These are phyloP conservation scores for Rhodotorula kratochvilovae DNA, from an alignment of 768 basidiomycete genomes.

Conservation along the genomic window DNA sequence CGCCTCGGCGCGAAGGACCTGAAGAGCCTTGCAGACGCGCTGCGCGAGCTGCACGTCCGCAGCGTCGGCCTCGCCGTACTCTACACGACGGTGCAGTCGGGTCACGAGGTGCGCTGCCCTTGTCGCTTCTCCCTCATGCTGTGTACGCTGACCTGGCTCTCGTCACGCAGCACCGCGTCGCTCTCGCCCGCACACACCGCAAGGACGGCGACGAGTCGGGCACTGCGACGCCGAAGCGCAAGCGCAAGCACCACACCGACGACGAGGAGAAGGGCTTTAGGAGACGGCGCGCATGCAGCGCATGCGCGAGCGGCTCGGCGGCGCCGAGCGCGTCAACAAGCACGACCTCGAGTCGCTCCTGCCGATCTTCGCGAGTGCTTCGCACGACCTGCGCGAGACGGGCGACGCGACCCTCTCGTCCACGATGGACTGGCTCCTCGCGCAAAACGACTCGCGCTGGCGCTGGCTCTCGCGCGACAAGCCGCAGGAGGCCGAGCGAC, in stretches of 20 bases:
- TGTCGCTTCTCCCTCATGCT: no score
- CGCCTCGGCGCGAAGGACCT: slow-evolving; percentile 26
- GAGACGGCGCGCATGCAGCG: slow-evolving; percentile 25
- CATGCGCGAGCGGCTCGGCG: slow-evolving; percentile 10
- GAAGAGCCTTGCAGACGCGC: not conserved
- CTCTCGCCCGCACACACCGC: not conserved
- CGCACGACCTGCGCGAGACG: slow-evolving; percentile 40
- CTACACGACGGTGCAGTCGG: slow-evolving; percentile 10
- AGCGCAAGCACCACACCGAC: not conserved
- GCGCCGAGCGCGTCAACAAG: slow-evolving; percentile 36
- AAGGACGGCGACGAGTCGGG: not conserved
- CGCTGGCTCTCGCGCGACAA: not conserved
- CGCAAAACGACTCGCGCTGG: slow-evolving; percentile 26
- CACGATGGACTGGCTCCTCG: slow-evolving; percentile 45
- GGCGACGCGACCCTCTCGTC: slow-evolving; percentile 40
- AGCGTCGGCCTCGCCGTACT: slow-evolving; percentile 20
- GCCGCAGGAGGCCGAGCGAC: not conserved
- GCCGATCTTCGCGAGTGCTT: slow-evolving; percentile 41
- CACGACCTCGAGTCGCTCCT: slow-evolving; percentile 45
- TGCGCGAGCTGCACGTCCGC: slow-evolving; percentile 25
- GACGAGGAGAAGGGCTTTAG: not conserved
- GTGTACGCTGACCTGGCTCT: not conserved
- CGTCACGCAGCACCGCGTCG: not conserved
- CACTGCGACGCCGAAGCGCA: not conserved
- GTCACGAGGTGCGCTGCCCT: not conserved